Conservation (phyloP, 768 basidiomycete species). For the Naganishia friedmannii region DNA sequence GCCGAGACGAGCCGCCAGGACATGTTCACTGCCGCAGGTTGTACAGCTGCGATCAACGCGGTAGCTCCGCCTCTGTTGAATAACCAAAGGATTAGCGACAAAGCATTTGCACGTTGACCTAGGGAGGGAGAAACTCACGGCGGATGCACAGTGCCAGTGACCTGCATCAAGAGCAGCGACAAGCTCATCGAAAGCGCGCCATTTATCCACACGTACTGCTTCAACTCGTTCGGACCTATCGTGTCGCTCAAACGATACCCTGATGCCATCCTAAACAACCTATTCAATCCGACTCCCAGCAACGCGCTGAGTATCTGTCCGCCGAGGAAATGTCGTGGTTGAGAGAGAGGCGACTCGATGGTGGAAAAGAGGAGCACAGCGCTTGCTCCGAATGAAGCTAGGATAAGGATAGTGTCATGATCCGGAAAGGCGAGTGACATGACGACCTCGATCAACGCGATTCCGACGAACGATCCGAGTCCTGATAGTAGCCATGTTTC, state of each 20-base stretch:
- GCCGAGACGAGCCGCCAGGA: slow-evolving; percentile 39
- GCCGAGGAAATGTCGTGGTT: slow-evolving; percentile 39
- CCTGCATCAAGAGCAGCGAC: slow-evolving; percentile 32
- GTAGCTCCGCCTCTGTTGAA: slow-evolving; percentile 39
- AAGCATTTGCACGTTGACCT: background rate
- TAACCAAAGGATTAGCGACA: background rate
- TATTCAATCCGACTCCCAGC: slow-evolving; percentile 35
- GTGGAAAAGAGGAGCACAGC: slow-evolving; percentile 38
- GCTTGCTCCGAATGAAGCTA: slow-evolving; percentile 42
- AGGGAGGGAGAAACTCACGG: slow-evolving; percentile 34
- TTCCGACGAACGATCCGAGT: slow-evolving; percentile 36
- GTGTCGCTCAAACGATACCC: slow-evolving; percentile 25
- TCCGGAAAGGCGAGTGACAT: slow-evolving; percentile 29
- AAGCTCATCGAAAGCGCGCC: slow-evolving; percentile 36
- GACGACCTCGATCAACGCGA: slow-evolving; percentile 39
- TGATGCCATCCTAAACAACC: slow-evolving; percentile 33
- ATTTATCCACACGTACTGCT: slow-evolving; percentile 31
- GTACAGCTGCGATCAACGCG: slow-evolving; percentile 36
- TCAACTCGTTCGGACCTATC: slow-evolving; percentile 28
- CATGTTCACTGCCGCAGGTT: slow-evolving; percentile 29
- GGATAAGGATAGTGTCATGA: slow-evolving; percentile 34
- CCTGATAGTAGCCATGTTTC: slow-evolving; percentile 40
- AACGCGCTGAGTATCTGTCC: slow-evolving; percentile 40
- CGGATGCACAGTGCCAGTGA: slow-evolving; percentile 37
- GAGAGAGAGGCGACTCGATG: slow-evolving; percentile 39